These are phyloP conservation scores for Drosera capensis DNA, from an alignment of 148 eudicot genomes.

Conservation along the genomic window DNA sequence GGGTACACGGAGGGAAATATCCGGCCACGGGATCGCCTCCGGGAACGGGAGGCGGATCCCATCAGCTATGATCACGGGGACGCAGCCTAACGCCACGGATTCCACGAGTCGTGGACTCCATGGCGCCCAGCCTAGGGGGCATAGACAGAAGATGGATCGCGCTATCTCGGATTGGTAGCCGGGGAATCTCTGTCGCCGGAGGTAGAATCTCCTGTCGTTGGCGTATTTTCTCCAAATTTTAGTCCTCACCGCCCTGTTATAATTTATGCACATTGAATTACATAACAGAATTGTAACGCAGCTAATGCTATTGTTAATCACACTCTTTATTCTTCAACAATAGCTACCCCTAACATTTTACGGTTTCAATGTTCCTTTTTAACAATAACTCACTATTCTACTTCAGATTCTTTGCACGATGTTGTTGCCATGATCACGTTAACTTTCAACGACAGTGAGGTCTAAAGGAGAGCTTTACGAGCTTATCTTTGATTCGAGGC, in stretches of 20 bases:
- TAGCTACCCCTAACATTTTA: too few species aligned
- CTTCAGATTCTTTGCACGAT: too few species aligned
- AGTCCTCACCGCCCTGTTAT: conserved; percentile 29
- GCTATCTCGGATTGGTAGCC: conserved; percentile 63
- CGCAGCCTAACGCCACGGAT: conserved; percentile 63
- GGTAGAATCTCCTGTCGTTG: conserved; percentile 38
- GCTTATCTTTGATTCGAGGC: too few species aligned
- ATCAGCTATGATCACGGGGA: conserved; percentile 82
- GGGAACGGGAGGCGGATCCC: conserved; percentile 56
- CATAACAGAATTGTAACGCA: not conserved
- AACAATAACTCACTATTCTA: too few species aligned
- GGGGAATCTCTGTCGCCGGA: conserved; percentile 30
- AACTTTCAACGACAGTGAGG: too few species aligned
- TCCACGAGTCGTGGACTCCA: conserved; percentile 90
- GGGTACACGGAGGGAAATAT: conserved; percentile 52
- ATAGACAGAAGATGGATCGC: conserved; percentile 57
- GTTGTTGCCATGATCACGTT: too few species aligned
- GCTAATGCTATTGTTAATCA: too few species aligned
- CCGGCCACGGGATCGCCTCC: conserved; percentile 43
- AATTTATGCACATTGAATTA: not conserved
- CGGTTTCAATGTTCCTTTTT: too few species aligned
- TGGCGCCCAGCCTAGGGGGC: conserved; percentile 93
- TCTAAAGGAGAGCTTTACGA: too few species aligned
- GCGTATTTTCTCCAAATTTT: conserved; percentile 39
- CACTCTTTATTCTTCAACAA: too few species aligned